phyloP scores from a whole-genome alignment of 1,284 basidiomycete species.

The Inonotus obliquus region DNA sequence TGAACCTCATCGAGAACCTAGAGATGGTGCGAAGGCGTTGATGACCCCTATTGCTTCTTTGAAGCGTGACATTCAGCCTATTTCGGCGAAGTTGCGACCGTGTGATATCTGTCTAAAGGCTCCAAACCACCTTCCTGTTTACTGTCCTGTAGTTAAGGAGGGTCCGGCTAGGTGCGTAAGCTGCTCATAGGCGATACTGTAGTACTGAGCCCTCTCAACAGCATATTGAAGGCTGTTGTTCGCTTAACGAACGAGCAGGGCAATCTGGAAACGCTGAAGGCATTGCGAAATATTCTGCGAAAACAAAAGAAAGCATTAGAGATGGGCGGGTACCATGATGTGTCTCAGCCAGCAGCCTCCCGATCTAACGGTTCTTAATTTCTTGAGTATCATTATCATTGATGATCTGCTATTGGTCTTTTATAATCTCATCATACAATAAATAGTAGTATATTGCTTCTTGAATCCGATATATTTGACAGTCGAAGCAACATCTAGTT shows the following conservation, averaged over 20 bases:
- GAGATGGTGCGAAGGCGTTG: background rate
- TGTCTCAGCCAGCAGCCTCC: background rate
- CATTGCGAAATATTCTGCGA: slow-evolving; percentile 40
- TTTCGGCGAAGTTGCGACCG: slow-evolving; percentile 21
- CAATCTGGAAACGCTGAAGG: slow-evolving; percentile 33
- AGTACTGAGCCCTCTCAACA: slow-evolving; percentile 22
- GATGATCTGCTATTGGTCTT: slow-evolving; percentile 15
- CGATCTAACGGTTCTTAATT: background rate
- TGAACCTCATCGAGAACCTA: background rate
- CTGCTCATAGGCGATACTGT: background rate
- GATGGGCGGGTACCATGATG: slow-evolving; percentile 1
- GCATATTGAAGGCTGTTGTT: slow-evolving; percentile 44
- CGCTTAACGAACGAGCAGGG: slow-evolving; percentile 41
- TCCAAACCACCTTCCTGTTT: slow-evolving; percentile 42
- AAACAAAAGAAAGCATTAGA: slow-evolving; percentile 34
- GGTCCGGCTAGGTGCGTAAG: slow-evolving; percentile 46
- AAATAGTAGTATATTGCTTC: no score
- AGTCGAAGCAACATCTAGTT: no score
- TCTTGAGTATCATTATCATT: background rate
- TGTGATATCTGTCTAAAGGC: slow-evolving; percentile 48
- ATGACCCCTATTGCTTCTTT: background rate
- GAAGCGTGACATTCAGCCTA: background rate
- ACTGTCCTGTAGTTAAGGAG: slow-evolving; percentile 46
- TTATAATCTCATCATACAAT: no score
- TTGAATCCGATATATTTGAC: no score